phyloP scores from a whole-genome alignment of 2,329 filamentous ascomycete genomes.

The Colletotrichum sp. region DNA sequence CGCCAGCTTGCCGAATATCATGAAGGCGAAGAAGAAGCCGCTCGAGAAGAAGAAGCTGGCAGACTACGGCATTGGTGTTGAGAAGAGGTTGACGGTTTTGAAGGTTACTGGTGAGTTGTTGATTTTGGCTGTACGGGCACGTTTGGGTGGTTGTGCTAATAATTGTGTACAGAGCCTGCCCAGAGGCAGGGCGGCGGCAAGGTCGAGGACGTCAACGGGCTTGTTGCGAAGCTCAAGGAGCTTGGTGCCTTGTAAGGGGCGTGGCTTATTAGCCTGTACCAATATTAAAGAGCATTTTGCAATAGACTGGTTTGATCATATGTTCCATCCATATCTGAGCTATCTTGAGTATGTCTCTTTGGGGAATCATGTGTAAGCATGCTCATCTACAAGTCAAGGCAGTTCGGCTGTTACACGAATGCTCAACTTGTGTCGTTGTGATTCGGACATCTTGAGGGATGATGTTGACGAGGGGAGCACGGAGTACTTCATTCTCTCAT shows the following conservation, averaged over 20 bases:
- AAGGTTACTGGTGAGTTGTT: slow-evolving; percentile 77
- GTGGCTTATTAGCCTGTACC: background rate
- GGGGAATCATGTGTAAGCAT: background rate
- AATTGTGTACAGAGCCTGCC: slow-evolving; percentile 71
- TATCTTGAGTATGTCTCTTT: background rate
- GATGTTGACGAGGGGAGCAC: background rate
- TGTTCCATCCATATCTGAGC: background rate
- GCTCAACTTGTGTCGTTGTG: background rate
- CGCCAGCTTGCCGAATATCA: slow-evolving; percentile 95
- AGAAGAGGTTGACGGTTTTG: slow-evolving; percentile 82
- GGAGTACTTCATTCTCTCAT: background rate
- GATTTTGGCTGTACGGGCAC: background rate
- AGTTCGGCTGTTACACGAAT: background rate
- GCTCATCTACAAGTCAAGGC: background rate
- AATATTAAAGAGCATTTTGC: background rate
- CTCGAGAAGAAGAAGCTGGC: slow-evolving; percentile 87
- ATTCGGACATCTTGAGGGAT: background rate
- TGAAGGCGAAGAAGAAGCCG: slow-evolving; percentile 99
- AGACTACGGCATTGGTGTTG: slow-evolving; percentile 80
- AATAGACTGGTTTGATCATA: slow-evolving; percentile 11
- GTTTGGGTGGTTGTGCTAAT: background rate
- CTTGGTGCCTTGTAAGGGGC: slow-evolving; percentile 77
- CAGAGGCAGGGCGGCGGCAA: slow-evolving; percentile 91
- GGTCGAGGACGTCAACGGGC: slow-evolving; percentile 96
- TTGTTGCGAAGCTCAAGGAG: slow-evolving; percentile 94